Evolutionary conservation across 225 moss, liverwort and hornwort species (phyloP).

Genomic region (Marchantia paleacea): DNA sequence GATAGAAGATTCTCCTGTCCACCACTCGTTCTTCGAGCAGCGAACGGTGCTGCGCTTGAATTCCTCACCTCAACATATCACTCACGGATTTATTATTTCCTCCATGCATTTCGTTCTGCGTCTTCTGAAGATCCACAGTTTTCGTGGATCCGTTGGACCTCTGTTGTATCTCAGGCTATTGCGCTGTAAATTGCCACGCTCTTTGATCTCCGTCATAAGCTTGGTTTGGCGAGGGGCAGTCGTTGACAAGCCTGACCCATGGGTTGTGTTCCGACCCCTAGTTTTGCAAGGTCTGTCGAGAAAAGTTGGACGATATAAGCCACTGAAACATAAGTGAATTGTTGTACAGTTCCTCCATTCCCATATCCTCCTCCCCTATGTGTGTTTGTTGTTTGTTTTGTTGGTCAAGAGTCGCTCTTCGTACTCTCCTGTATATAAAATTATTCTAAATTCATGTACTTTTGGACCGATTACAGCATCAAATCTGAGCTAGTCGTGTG

Average conservation of each 20-base stretch:
- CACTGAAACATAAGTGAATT: neutral
- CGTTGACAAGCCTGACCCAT: constrained; percentile 9
- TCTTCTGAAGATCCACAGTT: constrained; percentile 36
- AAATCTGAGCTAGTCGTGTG: constrained; percentile 5
- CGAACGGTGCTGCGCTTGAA: neutral
- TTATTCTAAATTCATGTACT: constrained; percentile 4
- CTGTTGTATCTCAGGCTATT: constrained; percentile 22
- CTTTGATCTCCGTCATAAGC: constrained; percentile 26
- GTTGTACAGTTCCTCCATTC: constrained; percentile 12
- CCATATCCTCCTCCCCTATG: neutral
- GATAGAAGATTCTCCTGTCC: constrained; percentile 1
- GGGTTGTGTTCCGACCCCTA: constrained; percentile 7
- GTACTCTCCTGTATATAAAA: constrained; percentile 4
- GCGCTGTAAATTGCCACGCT: constrained; percentile 28
- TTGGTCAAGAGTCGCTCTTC: constrained; percentile 1
- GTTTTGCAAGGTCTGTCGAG: constrained; percentile 16
- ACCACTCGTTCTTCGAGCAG: neutral
- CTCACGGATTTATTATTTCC: neutral
- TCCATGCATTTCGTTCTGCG: constrained; percentile 31
- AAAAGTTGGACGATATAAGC: neutral
- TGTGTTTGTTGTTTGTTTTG: neutral
- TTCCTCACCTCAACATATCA: neutral
- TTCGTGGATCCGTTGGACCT: constrained; percentile 38
- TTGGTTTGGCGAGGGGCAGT: constrained; percentile 23
- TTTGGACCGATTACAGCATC: constrained; percentile 5